Base-by-base conservation (phyloP, 345 rosid genomes). In the Noccaea caerulescens region DNA sequence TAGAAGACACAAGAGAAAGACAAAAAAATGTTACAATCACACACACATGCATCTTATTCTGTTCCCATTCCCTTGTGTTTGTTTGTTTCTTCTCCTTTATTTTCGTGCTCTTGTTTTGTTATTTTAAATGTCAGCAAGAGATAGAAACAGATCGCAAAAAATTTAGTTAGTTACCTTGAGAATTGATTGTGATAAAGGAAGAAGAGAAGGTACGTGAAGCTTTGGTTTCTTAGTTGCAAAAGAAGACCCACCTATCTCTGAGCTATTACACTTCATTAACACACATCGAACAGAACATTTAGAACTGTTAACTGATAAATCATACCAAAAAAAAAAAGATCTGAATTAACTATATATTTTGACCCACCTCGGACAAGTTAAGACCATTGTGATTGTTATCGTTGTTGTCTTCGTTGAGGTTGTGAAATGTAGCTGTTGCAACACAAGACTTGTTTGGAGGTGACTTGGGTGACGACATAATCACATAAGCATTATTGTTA, bases 1-100 rank as follows among this genome's bases (percentile, higher is more conserved):
- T 83, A 85, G 81, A 84, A 76, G 91, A 92, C 98, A 92, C 79
- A 75, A 73, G 73, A 72, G 79, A 84, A 85, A 87, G 94, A 89
- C 95, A 84, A 20, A 20, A 75, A 75, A 79, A 66, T 49, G 80
- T 61, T 30, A 58, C 65, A 80, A 69, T 60, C 69, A 69, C 50
- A 55, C 42, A 55, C 72, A 75, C 68, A 69, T 66, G 77, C 68
- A 66, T 72, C 77, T 77, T 76, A 71, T 71, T 71, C 84, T 58
- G 73, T 66, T 64, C 71, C 79, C 78, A 72, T 75, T 82, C 66
- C 52, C 76, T 47, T 66, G 62, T 71, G 71, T 69, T 47, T 55
- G 23, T 39, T 39, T 47, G 4, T 55, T 67, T 68, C 38, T 61
- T 61, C 37, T 60, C 68, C 5, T 58, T 50, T 76, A 56, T 69